Percentiles rank a stretch among this genome's conserved stretches.
Conservation (phyloP, 345 rosid species). For the Anacardium occidentale region DNA sequence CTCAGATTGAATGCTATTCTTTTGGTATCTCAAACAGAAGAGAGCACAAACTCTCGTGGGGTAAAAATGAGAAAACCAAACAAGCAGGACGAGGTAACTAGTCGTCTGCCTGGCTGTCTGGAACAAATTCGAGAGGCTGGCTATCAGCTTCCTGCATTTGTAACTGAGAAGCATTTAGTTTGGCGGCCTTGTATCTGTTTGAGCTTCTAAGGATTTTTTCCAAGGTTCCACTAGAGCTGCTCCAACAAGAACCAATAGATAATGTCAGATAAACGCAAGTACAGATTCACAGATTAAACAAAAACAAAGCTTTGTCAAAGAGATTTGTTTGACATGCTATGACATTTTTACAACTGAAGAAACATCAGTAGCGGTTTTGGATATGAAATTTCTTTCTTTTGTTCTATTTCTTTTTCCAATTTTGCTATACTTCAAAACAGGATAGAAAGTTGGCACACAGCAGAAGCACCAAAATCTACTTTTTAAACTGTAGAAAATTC, state of each 20-base stretch:
- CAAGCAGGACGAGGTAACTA: neutral
- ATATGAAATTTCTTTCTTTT: neutral
- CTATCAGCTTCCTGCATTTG: conserved; percentile 39
- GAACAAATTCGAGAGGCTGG: conserved; percentile 47
- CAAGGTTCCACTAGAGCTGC: conserved; percentile 40
- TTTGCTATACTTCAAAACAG: too few species aligned
- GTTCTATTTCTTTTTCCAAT: neutral
- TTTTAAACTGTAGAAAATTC: neutral
- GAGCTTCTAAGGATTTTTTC: conserved; percentile 47
- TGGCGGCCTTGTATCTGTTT: conserved; percentile 54
- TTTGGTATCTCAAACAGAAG: neutral
- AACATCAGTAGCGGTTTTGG: neutral
- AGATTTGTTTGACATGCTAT: neutral
- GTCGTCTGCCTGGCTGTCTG: conserved; percentile 40
- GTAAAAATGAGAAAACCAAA: neutral
- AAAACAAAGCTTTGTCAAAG: neutral
- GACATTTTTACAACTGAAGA: neutral
- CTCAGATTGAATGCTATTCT: neutral
- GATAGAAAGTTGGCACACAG: neutral
- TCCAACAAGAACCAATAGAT: conserved; percentile 1
- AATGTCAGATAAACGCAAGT: neutral
- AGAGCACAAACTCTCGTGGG: neutral
- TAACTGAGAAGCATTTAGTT: conserved; percentile 44
- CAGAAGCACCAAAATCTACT: too few species aligned
- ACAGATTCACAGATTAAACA: neutral